Evolutionary conservation across 1,284 basidiomycete species (phyloP).

Genomic region (Microbotryomycetes sp.): DNA sequence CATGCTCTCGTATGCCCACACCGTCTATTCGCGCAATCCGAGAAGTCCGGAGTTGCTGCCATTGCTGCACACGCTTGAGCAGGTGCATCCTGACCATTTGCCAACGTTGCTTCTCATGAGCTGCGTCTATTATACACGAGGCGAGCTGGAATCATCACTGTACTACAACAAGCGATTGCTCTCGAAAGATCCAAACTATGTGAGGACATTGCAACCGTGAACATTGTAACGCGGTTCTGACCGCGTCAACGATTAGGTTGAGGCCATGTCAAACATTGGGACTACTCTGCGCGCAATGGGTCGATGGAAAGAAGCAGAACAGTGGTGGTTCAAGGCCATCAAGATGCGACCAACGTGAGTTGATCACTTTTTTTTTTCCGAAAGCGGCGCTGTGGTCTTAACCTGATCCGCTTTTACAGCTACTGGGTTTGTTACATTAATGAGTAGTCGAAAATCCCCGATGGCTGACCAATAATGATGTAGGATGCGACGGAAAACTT

Average conservation of each 20-base stretch:
- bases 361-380: slow-evolving; percentile 25
- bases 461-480: too few species aligned
- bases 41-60: slow-evolving; percentile 35
- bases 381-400: not conserved
- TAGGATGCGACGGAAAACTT: slow-evolving; percentile 46
- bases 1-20: slow-evolving; percentile 30
- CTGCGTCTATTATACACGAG: slow-evolving; percentile 42
- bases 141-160: slow-evolving; percentile 33
- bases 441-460: not conserved
- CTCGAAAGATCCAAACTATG: slow-evolving; percentile 43
- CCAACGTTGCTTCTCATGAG: slow-evolving; percentile 42
- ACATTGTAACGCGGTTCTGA: not conserved
- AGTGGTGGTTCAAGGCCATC: slow-evolving; percentile 48
- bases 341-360: slow-evolving; percentile 43
- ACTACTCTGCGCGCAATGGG: slow-evolving; percentile 47
- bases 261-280: slow-evolving; percentile 52
- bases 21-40: slow-evolving; percentile 21
- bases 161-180: slow-evolving; percentile 42
- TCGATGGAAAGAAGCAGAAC: slow-evolving; percentile 42
- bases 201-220: slow-evolving; percentile 28
- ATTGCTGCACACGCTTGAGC: slow-evolving; percentile 37
- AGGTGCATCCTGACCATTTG: slow-evolving; percentile 39
- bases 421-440: too few species aligned
- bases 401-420: not conserved
- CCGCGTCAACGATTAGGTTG: slow-evolving; percentile 37